Evolutionary conservation across 2,329 filamentous ascomycete species (phyloP), one percentile per base, ranked within the genome.

Genomic region (Ascocoryne sarcoides): DNA sequence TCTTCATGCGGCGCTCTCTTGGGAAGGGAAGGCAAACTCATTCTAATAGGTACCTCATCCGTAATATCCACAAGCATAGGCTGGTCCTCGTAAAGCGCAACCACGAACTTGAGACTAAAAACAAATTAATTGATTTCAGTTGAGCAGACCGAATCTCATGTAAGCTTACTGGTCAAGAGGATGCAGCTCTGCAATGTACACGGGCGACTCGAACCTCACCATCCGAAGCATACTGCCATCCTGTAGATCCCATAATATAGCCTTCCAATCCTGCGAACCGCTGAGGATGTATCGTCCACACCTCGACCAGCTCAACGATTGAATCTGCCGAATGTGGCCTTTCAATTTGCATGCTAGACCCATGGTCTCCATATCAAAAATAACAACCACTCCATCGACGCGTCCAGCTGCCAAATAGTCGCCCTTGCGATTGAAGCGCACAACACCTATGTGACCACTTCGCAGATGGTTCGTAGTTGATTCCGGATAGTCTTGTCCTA

Each of bases 331-430:
- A 37, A 85, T 94, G 65, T 98, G 92, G 10, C 90, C 92, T 50
- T 87, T 79, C 48, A 98, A 70, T 65, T 96, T 98, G 58, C 88
- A 82, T 43, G 92, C 92, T 4, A 96, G 86, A 28, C 92, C 90
- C 72, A 93, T 94, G 8, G 93, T 98, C 65, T 98, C 93, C 36
- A 96, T 78, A 60, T 98, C 92, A 73, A 94, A 98, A 34, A 98
- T 84, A 40, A 94, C 86, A 30, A 98, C 84, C 4, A 87, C 92
- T 51, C 92, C 92, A 65, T 98, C 92, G 47, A 88, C 85, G 59
- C 92, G 82, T 49, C 92, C 92, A 20, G 89, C 94, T 32, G 92
- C 92, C 48, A 98, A 79, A 55, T 92, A 89, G 64, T 98, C 90
- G 62, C 92, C 92, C 59, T 82, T 85, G 59, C 88, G 85, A 59